These are phyloP conservation scores for Clitoria ternatea DNA, from an alignment of 306 rosid genomes.

Conservation along the genomic window DNA sequence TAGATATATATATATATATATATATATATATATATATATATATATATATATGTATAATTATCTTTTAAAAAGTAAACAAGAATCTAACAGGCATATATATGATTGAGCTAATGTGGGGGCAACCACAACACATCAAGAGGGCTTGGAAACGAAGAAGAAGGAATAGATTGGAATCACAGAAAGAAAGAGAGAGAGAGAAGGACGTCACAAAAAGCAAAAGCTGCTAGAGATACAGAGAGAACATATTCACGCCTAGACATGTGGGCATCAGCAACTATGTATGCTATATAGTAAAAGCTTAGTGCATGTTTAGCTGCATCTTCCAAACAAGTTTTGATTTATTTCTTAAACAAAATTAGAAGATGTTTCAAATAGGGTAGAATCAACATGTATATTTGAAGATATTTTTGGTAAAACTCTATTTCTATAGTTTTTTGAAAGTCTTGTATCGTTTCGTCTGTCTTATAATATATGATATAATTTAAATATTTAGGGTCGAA, in stretches of 20 bases:
- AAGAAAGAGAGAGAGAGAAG: conserved; percentile 12
- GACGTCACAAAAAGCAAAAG: conserved; percentile 68
- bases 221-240: conserved; percentile 64
- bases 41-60: background rate
- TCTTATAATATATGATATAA: no score
- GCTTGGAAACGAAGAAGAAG: conserved; percentile 34
- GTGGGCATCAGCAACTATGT: conserved; percentile 45
- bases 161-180: conserved; percentile 44
- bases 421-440: no score
- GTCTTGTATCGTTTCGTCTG: no score
- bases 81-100: conserved; percentile 38
- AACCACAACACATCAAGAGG: conserved; percentile 30
- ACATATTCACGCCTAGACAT: conserved; percentile 75
- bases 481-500: no score
- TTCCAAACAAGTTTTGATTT: no score
- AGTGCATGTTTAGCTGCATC: no score
- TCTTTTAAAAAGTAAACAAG: conserved; percentile 12
- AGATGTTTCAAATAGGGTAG: no score
- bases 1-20: no score
- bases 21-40: no score
- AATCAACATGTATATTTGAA: no score
- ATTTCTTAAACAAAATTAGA: no score
- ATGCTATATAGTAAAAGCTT: conserved; percentile 21
- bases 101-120: conserved; percentile 60
- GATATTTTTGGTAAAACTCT: no score